A percentile compares a stretch with the other conserved stretches of the same genome.
Conservation (phyloP, 2,329 filamentous ascomycete genomes). For the Drechslerella coelobrocha region DNA sequence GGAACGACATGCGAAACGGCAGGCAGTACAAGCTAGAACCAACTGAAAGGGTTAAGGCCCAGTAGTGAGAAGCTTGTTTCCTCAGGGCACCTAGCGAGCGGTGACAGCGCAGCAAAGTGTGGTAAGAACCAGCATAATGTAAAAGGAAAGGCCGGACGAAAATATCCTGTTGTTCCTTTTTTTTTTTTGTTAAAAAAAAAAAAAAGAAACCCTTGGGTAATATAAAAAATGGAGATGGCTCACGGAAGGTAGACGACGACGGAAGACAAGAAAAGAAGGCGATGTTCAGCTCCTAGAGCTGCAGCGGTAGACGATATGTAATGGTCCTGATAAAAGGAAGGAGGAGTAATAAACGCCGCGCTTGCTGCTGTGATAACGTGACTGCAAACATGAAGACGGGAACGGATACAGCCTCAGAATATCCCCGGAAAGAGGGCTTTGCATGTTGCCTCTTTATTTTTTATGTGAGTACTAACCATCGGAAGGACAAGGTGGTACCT, state of each 20-base stretch:
- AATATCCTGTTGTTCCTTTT: too few relatives aligned
- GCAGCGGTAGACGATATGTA: background rate
- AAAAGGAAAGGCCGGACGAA: conserved; percentile 32
- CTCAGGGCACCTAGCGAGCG: conserved; percentile 39
- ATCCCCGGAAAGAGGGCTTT: conserved; percentile 26
- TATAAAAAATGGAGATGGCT: conserved; percentile 38
- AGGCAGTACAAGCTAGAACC: conserved; percentile 45
- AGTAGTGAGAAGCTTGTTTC: conserved; percentile 31
- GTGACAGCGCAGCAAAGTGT: conserved; percentile 46
- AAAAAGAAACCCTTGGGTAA: conserved; percentile 46
- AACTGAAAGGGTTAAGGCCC: conserved; percentile 47
- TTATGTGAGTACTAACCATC: conserved; percentile 41
- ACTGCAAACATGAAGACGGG: conserved; percentile 35
- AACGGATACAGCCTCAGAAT: conserved; percentile 35
- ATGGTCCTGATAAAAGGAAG: conserved; percentile 6
- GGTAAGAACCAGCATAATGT: conserved; percentile 27
- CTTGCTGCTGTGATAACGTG: conserved; percentile 43
- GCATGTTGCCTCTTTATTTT: conserved; percentile 26
- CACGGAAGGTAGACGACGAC: conserved; percentile 41
- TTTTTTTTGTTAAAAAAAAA: too few relatives aligned
- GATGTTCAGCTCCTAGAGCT: background rate
- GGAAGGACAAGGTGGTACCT: conserved; percentile 43
- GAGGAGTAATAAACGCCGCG: conserved; percentile 25
- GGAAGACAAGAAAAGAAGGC: conserved; percentile 12
- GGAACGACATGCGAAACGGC: conserved; percentile 44